Conservation (phyloP, 2,329 filamentous ascomycete genomes). For the Phaeosphaeriaceae sp. region DNA sequence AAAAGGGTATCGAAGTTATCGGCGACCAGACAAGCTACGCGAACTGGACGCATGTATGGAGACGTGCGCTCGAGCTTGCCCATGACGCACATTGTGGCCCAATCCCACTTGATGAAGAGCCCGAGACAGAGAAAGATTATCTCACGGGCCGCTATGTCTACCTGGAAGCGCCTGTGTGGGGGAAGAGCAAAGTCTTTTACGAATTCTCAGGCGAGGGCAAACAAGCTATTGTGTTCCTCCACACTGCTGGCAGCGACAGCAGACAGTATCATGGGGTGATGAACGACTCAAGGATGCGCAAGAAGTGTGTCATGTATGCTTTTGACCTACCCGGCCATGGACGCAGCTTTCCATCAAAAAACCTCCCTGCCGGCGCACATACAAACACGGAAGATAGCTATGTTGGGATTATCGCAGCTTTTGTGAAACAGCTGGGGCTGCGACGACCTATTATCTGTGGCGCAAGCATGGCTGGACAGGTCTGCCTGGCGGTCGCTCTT, state of each 20-base stretch:
- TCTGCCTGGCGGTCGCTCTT: conserved; percentile 56
- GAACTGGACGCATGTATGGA: conserved; percentile 56
- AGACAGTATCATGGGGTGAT: conserved; percentile 61
- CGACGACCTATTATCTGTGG: conserved; percentile 58
- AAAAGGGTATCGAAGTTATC: conserved; percentile 56
- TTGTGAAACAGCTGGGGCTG: conserved; percentile 53
- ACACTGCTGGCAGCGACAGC: conserved; percentile 56
- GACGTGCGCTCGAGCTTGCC: conserved; percentile 55
- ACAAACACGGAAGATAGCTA: conserved; percentile 58
- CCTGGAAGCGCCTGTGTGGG: conserved; percentile 56
- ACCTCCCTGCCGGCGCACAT: conserved; percentile 52
- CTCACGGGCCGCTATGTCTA: conserved; percentile 58
- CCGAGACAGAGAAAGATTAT: conserved; percentile 48
- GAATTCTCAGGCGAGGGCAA: conserved; percentile 56
- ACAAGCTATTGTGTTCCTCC: conserved; percentile 55
- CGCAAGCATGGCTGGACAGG: conserved; percentile 59
- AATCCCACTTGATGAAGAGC: conserved; percentile 49
- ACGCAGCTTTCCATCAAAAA: conserved; percentile 54
- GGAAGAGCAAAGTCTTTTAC: conserved; percentile 58
- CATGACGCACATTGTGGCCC: conserved; percentile 57
- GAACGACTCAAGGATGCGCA: conserved; percentile 56
- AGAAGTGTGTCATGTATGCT: conserved; percentile 57
- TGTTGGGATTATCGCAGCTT: conserved; percentile 53
- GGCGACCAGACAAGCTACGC: conserved; percentile 55
- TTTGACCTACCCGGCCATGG: conserved; percentile 60